phyloP scores from a whole-genome alignment of 1,284 basidiomycete species.

The Ganoderma meredithae region DNA sequence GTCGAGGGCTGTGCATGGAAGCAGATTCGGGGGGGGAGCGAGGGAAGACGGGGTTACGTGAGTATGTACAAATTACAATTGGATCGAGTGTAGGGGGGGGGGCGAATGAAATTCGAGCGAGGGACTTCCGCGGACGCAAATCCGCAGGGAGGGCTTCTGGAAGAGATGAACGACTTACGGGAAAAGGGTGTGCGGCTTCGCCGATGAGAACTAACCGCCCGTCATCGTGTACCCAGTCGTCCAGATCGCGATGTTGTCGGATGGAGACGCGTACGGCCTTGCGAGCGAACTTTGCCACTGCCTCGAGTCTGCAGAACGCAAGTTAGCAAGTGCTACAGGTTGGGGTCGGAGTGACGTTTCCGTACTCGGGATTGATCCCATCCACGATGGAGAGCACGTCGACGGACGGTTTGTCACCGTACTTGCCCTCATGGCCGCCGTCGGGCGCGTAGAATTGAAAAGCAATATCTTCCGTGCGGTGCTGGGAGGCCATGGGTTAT shows the following conservation, averaged over 20 bases:
- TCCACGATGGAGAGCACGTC: constrained; percentile 14
- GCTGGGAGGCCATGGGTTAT: constrained; percentile 11
- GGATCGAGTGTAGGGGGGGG: too few species aligned
- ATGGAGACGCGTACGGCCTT: constrained; percentile 27
- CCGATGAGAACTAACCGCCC: constrained; percentile 37
- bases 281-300: constrained; percentile 43
- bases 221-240: constrained; percentile 39
- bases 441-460: constrained; percentile 31
- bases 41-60: constrained; percentile 35
- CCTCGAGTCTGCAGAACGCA: constrained; percentile 36
- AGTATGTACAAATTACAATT: neutral
- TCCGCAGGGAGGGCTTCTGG: neutral
- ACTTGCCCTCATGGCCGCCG: constrained; percentile 23
- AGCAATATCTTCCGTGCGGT: constrained; percentile 24
- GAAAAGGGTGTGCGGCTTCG: constrained; percentile 58
- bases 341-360: neutral
- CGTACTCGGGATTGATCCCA: constrained; percentile 16
- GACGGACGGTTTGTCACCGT: constrained; percentile 22
- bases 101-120: neutral
- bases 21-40: too few species aligned
- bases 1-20: constrained; percentile 40
- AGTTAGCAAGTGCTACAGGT: neutral
- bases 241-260: constrained; percentile 36
- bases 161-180: constrained; percentile 46
- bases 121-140: neutral